Evolutionary conservation across 1,284 basidiomycete genomes (phyloP), one percentile per base, ranked within the genome.

Genomic region (Cryptococcus amylolentus): DNA sequence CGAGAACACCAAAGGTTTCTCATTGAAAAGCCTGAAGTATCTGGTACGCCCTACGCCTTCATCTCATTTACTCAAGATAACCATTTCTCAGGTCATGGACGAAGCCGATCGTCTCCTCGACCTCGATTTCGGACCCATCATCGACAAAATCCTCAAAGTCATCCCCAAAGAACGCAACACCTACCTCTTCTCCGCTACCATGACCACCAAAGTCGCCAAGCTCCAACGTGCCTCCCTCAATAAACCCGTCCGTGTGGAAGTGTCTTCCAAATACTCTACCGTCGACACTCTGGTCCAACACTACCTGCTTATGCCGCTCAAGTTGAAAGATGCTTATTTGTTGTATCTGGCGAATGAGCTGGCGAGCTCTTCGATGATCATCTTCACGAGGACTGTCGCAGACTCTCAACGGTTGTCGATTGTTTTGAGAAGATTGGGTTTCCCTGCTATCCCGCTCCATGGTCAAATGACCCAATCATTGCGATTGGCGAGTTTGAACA

Each of bases 151-250:
- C 61, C 81, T 99, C 45, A 96, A 96, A 78, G 86, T 90, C 44
- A 89, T 98, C 62, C 96, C 96, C 18, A 89, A 87, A 70, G 94
- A 98, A 70, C 84, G 96, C 20, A 89, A 88, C 38, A 99, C 96
- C 0, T 98, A 94, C 75, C 83, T 99, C 1, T 99, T 96, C 81
- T 96, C 93, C 14, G 96, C 96, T 1, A 99, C 96, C n/a, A 98
- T 99, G 94, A 97, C 95, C 2, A 96, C 92, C 23, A 98, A 98
- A 78, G 93, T 99, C 10, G 93, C 91, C 26, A 98, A 98, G 77
- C 81, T 99, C 8, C 95, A 98, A 75, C 81, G 96, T 54, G 95
- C 96, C n/a, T 92, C 89, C 81, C 81, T 98, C 68, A 85, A 86
- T 52, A 96, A 96, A 73, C 96, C 96, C 7, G 86, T 97, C n/a